phyloP scores from a whole-genome alignment of 2,329 filamentous ascomycete species.

The Colletotrichum kahawae region DNA sequence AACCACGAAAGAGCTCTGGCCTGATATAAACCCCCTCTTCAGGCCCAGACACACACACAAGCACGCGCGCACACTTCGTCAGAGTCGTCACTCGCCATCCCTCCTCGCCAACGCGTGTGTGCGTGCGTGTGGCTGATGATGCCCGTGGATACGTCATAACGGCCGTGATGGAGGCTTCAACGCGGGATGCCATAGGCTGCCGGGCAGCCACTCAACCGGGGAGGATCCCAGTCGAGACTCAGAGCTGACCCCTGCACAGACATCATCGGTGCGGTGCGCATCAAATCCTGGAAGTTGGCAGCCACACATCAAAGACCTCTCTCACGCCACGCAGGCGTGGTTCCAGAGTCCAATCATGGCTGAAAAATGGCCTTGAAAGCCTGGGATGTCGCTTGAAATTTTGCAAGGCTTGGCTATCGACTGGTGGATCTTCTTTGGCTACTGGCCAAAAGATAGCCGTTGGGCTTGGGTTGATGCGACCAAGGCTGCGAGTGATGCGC shows the following conservation, averaged over 20 bases:
- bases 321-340: background rate
- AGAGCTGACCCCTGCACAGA: constrained; percentile 2
- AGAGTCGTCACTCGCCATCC: constrained; percentile 17
- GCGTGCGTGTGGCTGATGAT: constrained; percentile 19
- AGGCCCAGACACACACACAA: background rate
- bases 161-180: constrained; percentile 19
- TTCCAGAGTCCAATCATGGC: background rate
- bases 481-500: background rate
- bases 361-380: background rate
- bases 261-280: constrained; percentile 2
- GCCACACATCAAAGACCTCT: constrained; percentile 8
- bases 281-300: constrained; percentile 21
- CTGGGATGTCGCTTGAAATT: background rate
- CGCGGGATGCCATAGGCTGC: constrained; percentile 14
- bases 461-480: background rate
- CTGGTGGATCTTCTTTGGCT: background rate
- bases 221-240: constrained; percentile 3
- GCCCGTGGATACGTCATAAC: constrained; percentile 15
- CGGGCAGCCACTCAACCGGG: background rate
- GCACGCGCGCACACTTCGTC: background rate
- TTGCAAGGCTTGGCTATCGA: background rate
- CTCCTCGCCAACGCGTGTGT: background rate
- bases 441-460: background rate
- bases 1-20: background rate
- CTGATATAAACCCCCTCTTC: constrained; percentile 1